Evolutionary conservation across 495 filamentous ascomycete genomes (phyloP), one percentile per base, ranked within the genome.

Genomic region (Jackrogersella multiformis): DNA sequence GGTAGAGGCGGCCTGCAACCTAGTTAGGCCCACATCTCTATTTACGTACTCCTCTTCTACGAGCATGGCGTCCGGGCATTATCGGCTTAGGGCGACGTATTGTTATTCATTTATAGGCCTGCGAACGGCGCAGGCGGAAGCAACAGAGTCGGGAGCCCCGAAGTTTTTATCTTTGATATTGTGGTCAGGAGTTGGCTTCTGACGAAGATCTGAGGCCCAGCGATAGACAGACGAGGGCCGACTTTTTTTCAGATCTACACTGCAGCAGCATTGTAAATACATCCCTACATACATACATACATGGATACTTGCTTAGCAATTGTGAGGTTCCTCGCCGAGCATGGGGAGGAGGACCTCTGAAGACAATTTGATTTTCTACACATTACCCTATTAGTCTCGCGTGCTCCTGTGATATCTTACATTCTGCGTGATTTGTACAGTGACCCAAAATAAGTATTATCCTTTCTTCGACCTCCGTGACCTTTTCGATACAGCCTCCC

Each of bases 51-150:
- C 38, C 52, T 68, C 61, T 65, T 66, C 62, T 52, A 63, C 24
- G 62, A 62, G 66, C 68, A 70, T 60, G 68, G 68, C 68, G 68
- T 66, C 68, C 57, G 62, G 68, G 62, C 61, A 70, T 58, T 58
- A 45, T 65, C 55, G 63, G 63, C 56, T 66, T 66, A 36, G 63
- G 56, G 56, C 55, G 54, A 41, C 34, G 39, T 59, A n/a, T 60
- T 54, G 36, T 52, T 51, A 57, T 58, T 53, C 42, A 34, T 56
- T 35, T 51, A 54, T 56, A 38, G 23, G 24, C 52, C 59, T 51
- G 57, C 61, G 61, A 55, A 42, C 46, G 66, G 61, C 61, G 61
- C 55, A 65, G 61, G 59, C 42, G 61, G 66, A 56, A 36, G 18
- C 49, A 38, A 46, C 4, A 30, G 26, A 30, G 39, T 48, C 28